phyloP scores from a whole-genome alignment of 1,139 yeast genomes.

The Debaryomyces coudertii region DNA sequence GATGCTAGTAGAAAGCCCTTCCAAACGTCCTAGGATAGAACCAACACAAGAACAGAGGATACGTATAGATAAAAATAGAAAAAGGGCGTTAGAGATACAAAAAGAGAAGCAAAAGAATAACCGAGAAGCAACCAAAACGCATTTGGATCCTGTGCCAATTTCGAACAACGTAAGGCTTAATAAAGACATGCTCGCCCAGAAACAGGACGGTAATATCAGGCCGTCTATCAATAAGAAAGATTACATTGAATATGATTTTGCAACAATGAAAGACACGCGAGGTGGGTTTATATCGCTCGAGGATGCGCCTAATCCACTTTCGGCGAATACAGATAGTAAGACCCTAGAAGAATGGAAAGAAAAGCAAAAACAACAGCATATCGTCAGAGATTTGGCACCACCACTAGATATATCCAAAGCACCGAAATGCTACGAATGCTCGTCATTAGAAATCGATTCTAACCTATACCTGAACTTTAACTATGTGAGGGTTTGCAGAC shows the following conservation, averaged over 20 bases:
- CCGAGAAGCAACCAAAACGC: conserved; percentile 30
- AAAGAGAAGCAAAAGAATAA: conserved; percentile 37
- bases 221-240: conserved; percentile 60
- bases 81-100: conserved; percentile 58
- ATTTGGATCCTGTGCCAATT: conserved; percentile 1
- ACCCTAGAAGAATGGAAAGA: conserved; percentile 80
- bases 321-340: conserved; percentile 33
- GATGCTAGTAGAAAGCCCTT: conserved; percentile 8
- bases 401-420: conserved; percentile 71
- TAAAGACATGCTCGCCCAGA: conserved; percentile 11
- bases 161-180: conserved; percentile 2
- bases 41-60: conserved; percentile 57
- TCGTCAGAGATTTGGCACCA: conserved; percentile 61
- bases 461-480: conserved; percentile 68
- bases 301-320: conserved; percentile 22
- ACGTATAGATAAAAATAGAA: conserved; percentile 59
- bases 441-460: conserved; percentile 76
- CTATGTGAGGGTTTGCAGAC: conserved; percentile 71
- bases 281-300: conserved; percentile 79
- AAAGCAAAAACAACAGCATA: conserved; percentile 50
- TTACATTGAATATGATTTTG: conserved; percentile 89
- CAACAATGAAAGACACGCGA: conserved; percentile 83
- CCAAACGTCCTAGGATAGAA: conserved; percentile 26
- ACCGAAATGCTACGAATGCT: conserved; percentile 83
- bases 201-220: conserved; percentile 17